A percentile compares a stretch with the other conserved stretches of the same genome.
These are phyloP conservation scores for Coemansia sp. DNA, from an alignment of 192 early-diverging fungal genomes.

Conservation along the genomic window DNA sequence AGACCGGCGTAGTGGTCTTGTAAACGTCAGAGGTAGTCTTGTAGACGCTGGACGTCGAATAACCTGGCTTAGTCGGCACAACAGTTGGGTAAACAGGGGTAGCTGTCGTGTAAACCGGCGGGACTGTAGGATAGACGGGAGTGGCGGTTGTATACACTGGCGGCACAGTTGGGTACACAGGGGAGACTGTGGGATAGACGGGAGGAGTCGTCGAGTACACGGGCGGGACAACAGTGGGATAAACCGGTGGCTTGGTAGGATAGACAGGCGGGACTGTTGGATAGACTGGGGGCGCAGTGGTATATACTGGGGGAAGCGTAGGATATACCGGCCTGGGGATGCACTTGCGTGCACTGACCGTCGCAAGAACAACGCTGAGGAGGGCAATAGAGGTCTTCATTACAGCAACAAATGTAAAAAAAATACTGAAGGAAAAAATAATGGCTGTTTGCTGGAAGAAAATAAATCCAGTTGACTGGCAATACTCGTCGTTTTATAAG, in stretches of 20 bases:
- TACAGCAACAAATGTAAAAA: slow-evolving; percentile 1
- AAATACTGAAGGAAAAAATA: neutral
- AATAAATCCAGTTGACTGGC: neutral
- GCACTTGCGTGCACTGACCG: slow-evolving; percentile 36
- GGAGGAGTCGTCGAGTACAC: slow-evolving; percentile 9
- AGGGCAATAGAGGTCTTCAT: slow-evolving; percentile 38
- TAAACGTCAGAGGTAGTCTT: slow-evolving; percentile 2
- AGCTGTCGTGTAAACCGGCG: neutral
- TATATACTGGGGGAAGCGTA: neutral
- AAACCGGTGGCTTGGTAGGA: neutral
- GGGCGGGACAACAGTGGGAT: slow-evolving; percentile 1
- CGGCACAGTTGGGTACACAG: slow-evolving; percentile 3
- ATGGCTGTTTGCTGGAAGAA: slow-evolving; percentile 4
- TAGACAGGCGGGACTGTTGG: neutral
- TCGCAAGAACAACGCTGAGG: slow-evolving; percentile 17
- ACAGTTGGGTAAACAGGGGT: neutral
- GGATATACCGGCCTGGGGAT: slow-evolving; percentile 19
- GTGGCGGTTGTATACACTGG: slow-evolving; percentile 10
- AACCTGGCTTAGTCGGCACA: neutral
- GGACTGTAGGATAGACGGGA: slow-evolving; percentile 8
- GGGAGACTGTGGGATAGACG: neutral
- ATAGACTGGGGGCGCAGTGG: neutral
- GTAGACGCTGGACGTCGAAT: slow-evolving; percentile 1
- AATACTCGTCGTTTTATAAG: neutral
- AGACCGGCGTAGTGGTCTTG: slow-evolving; percentile 1